phyloP scores from a whole-genome alignment of 2,329 filamentous ascomycete genomes.

The Cucurbitaria berberidis region DNA sequence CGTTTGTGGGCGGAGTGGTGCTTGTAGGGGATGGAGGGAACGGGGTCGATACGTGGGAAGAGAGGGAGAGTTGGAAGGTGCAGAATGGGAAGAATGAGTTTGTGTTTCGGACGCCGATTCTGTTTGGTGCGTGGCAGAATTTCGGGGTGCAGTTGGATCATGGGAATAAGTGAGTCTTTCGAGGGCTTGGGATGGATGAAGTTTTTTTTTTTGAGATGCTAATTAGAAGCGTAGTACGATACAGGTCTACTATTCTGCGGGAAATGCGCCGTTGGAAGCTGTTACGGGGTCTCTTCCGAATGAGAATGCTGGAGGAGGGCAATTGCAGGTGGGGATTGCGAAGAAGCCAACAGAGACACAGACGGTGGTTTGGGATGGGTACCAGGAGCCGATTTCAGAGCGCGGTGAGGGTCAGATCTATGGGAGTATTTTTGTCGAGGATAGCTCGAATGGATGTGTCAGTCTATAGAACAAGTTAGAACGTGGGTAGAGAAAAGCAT shows the following conservation, averaged over 20 bases:
- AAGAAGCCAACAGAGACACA: slow-evolving; percentile 40
- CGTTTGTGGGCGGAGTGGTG: slow-evolving; percentile 28
- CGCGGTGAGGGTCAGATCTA: slow-evolving; percentile 36
- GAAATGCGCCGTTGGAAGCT: slow-evolving; percentile 13
- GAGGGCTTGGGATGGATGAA: neutral
- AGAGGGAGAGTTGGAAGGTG: slow-evolving; percentile 28
- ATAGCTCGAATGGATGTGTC: slow-evolving; percentile 27
- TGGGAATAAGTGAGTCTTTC: slow-evolving; percentile 22
- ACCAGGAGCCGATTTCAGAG: slow-evolving; percentile 26
- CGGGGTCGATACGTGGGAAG: slow-evolving; percentile 19
- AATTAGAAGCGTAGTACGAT: slow-evolving; percentile 24
- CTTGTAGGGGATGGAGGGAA: slow-evolving; percentile 27
- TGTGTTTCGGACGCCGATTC: slow-evolving; percentile 23
- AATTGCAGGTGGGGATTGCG: slow-evolving; percentile 36
- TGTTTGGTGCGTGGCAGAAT: slow-evolving; percentile 30
- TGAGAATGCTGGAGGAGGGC: slow-evolving; percentile 32
- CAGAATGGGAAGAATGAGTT: slow-evolving; percentile 28
- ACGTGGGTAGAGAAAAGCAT: too few relatives aligned
- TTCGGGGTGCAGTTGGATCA: slow-evolving; percentile 35
- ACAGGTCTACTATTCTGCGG: slow-evolving; percentile 31
- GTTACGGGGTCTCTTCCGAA: slow-evolving; percentile 24
- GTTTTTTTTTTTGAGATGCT: slow-evolving; percentile 5
- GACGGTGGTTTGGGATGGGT: slow-evolving; percentile 35
- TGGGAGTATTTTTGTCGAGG: slow-evolving; percentile 42
- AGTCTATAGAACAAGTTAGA: slow-evolving; percentile 22